Evolutionary conservation across 768 basidiomycete species (phyloP).

Genomic region (Amanita molliuscula): DNA sequence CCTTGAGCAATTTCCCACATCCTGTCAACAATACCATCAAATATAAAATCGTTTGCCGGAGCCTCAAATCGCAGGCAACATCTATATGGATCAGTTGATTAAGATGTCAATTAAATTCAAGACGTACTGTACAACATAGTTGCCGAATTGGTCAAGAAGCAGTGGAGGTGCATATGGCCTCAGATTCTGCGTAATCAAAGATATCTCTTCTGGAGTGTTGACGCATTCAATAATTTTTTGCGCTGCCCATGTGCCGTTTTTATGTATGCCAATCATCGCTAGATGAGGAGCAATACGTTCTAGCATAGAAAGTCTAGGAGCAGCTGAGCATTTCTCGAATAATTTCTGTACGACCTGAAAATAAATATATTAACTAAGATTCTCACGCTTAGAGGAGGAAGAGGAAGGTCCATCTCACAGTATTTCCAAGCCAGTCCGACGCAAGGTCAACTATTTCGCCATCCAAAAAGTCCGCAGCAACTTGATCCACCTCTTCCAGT

Average conservation of each 20-base stretch:
- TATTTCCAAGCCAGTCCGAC: conserved; percentile 98
- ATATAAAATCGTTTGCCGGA: conserved; percentile 90
- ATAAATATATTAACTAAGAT: not conserved
- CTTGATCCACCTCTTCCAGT: conserved; percentile 80
- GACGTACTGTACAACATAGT: conserved; percentile 88
- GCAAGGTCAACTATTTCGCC: conserved; percentile 92
- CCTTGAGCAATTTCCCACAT: conserved; percentile 99
- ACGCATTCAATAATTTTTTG: conserved; percentile 99
- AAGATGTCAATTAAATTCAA: not conserved
- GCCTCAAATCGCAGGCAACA: conserved; percentile 86
- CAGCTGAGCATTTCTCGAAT: conserved; percentile 79
- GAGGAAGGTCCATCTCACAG: conserved; percentile 33
- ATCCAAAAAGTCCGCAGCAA: conserved; percentile 85
- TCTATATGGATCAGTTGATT: conserved; percentile 25
- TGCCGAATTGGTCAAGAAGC: conserved; percentile 88
- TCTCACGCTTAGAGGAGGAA: not conserved
- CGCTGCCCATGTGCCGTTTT: conserved; percentile 99
- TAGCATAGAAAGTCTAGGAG: conserved; percentile 79
- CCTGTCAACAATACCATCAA: conserved; percentile 95
- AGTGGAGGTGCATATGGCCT: conserved; percentile 89
- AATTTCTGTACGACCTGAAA: conserved; percentile 88
- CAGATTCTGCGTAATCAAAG: conserved; percentile 76
- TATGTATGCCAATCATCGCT: conserved; percentile 97
- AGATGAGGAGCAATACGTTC: conserved; percentile 90
- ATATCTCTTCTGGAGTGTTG: conserved; percentile 76